Evolutionary conservation across 805 yeast species (phyloP).

Genomic region (Starmerella geochares): DNA sequence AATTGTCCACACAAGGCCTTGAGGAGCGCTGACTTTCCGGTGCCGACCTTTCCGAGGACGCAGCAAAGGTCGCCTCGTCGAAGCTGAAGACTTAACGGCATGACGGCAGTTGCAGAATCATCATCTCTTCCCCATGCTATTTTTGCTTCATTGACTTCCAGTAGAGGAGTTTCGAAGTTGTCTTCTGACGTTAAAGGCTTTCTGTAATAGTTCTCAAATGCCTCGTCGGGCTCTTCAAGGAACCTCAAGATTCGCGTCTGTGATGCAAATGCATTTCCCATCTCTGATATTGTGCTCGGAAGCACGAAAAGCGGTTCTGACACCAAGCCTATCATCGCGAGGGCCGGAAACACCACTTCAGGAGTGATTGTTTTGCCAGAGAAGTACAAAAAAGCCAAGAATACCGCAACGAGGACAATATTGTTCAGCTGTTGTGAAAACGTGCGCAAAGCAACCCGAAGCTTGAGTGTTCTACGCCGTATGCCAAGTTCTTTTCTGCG

Average conservation of each 20-base stretch:
- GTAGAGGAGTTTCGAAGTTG: conserved; percentile 7
- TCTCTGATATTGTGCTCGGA: conserved; percentile 16
- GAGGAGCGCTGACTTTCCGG: conserved; percentile 77
- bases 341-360: conserved; percentile 66
- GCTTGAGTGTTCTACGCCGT: conserved; percentile 47
- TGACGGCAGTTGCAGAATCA: conserved; percentile 41
- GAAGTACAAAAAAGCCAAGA: conserved; percentile 60
- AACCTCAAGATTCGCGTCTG: conserved; percentile 21
- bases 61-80: conserved; percentile 72
- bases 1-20: conserved; percentile 73
- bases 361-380: conserved; percentile 64
- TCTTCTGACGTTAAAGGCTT: background rate
- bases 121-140: conserved; percentile 16
- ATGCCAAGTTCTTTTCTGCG: conserved; percentile 78
- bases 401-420: conserved; percentile 75
- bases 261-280: conserved; percentile 18
- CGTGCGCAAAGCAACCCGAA: conserved; percentile 40
- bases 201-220: conserved; percentile 9
- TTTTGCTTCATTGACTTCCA: conserved; percentile 10
- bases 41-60: conserved; percentile 81
- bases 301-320: conserved; percentile 21
- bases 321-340: conserved; percentile 54
- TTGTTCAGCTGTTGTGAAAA: conserved; percentile 58
- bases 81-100: conserved; percentile 51
- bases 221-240: conserved; percentile 19